A percentile compares a stretch with the other conserved stretches of the same genome.
Evolutionary conservation across 2,329 filamentous ascomycete genomes (phyloP).

Genomic region (Pseudogymnoascus sp.): DNA sequence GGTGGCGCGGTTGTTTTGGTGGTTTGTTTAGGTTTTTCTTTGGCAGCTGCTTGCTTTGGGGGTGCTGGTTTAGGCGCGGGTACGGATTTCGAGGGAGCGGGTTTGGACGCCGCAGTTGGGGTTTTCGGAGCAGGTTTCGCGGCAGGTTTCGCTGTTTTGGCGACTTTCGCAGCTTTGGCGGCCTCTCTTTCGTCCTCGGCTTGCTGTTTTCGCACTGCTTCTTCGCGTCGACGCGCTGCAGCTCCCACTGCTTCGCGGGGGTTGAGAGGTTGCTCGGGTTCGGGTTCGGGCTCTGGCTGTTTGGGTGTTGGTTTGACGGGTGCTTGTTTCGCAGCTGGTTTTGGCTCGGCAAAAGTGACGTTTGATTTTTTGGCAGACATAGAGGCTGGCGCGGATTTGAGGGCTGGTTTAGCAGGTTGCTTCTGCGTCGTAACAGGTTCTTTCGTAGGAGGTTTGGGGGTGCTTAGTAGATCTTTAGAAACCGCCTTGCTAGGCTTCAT

Average conservation of each 20-base stretch:
- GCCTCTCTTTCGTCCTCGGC: background rate
- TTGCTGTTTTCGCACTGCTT: background rate
- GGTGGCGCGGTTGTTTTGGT: background rate
- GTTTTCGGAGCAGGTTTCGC: background rate
- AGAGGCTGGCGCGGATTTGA: background rate
- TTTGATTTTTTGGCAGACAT: background rate
- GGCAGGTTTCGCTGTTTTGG: background rate
- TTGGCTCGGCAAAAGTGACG: background rate
- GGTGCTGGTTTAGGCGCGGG: background rate
- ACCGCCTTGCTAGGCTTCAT: background rate
- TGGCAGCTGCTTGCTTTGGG: background rate
- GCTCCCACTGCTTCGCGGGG: constrained; percentile 2
- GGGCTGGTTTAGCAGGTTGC: background rate
- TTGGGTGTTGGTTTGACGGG: background rate
- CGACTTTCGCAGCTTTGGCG: background rate
- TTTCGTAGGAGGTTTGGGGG: background rate
- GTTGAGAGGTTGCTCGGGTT: background rate
- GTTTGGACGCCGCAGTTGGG: background rate
- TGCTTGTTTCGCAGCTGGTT: background rate
- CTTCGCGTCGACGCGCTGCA: background rate
- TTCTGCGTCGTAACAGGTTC: background rate
- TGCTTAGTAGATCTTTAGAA: background rate
- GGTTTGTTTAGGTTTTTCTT: background rate
- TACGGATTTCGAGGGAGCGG: background rate
- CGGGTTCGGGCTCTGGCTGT: background rate